Conservation (phyloP, 352 stramenopile genomes). For the Phytophthora sansomeana region DNA sequence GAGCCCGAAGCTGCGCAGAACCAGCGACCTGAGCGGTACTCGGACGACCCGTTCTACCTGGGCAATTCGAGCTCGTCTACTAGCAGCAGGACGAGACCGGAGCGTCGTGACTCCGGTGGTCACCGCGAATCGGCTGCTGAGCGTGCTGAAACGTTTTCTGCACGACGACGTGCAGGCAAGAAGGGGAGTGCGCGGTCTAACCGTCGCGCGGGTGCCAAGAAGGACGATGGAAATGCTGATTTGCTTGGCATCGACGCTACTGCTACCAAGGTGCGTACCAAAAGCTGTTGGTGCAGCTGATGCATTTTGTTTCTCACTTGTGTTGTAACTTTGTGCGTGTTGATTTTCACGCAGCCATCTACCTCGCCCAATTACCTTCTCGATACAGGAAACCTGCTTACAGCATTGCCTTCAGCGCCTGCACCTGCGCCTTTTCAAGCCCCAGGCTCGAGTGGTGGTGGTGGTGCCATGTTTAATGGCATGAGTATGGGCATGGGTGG, state of each 20-base stretch:
- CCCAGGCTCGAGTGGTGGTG: conserved; percentile 29
- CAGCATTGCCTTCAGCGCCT: conserved; percentile 49
- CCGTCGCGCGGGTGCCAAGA: conserved; percentile 51
- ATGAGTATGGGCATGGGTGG: conserved; percentile 64
- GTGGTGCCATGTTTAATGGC: conserved; percentile 66
- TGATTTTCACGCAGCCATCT: conserved; percentile 27
- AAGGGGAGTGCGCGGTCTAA: conserved; percentile 61
- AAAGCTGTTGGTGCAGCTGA: conserved; percentile 1
- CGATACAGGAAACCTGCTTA: conserved; percentile 54
- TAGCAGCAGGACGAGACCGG: conserved; percentile 46
- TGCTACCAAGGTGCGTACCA: conserved; percentile 40
- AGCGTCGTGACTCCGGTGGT: conserved; percentile 38
- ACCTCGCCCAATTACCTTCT: conserved; percentile 52
- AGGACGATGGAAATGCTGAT: conserved; percentile 63
- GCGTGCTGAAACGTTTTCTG: conserved; percentile 74
- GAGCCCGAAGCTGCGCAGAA: conserved; percentile 32
- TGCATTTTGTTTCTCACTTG: conserved; percentile 20
- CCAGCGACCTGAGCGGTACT: conserved; percentile 70
- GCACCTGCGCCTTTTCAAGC: conserved; percentile 34
- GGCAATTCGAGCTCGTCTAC: conserved; percentile 50
- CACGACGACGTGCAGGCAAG: conserved; percentile 72
- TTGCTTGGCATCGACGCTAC: conserved; percentile 63
- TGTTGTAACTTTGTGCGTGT: conserved; percentile 3
- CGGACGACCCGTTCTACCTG: conserved; percentile 81
- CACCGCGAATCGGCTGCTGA: conserved; percentile 48